Conservation (phyloP, 768 basidiomycete genomes). For the Trametes cubensis region DNA sequence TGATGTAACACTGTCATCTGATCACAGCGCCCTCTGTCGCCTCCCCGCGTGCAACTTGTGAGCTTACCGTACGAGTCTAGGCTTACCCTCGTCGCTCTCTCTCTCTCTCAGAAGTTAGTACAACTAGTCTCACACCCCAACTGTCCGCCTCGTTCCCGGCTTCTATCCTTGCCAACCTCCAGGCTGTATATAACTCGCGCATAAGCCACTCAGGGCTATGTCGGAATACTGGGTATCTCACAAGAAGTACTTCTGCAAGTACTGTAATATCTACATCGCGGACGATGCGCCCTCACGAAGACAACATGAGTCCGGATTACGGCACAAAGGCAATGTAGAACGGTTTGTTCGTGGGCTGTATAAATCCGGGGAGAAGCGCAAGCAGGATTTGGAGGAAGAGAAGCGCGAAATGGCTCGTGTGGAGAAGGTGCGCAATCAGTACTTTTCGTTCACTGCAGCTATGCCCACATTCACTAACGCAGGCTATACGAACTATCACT, state of each 20-base stretch:
- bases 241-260: slow-evolving; percentile 94
- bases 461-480: neutral
- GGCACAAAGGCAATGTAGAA: slow-evolving; percentile 94
- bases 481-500: slow-evolving; percentile 7
- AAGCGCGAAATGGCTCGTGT: slow-evolving; percentile 84
- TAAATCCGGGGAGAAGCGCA: slow-evolving; percentile 88
- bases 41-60: too few relatives aligned
- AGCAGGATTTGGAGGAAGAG: slow-evolving; percentile 84
- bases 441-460: neutral
- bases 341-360: slow-evolving; percentile 90
- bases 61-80: too few relatives aligned
- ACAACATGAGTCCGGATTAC: slow-evolving; percentile 91
- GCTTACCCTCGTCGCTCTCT: too few relatives aligned
- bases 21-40: too few relatives aligned
- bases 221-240: slow-evolving; percentile 92
- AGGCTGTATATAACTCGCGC: neutral
- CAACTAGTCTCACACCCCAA: too few relatives aligned
- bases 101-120: too few relatives aligned
- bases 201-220: slow-evolving; percentile 47
- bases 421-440: slow-evolving; percentile 60
- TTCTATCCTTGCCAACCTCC: too few relatives aligned
- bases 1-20: too few relatives aligned
- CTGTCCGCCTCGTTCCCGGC: too few relatives aligned
- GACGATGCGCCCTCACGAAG: slow-evolving; percentile 92
- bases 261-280: slow-evolving; percentile 95